Evolutionary conservation across 2,329 filamentous ascomycete species (phyloP).

Genomic region (Colletotrichum liaoningense): DNA sequence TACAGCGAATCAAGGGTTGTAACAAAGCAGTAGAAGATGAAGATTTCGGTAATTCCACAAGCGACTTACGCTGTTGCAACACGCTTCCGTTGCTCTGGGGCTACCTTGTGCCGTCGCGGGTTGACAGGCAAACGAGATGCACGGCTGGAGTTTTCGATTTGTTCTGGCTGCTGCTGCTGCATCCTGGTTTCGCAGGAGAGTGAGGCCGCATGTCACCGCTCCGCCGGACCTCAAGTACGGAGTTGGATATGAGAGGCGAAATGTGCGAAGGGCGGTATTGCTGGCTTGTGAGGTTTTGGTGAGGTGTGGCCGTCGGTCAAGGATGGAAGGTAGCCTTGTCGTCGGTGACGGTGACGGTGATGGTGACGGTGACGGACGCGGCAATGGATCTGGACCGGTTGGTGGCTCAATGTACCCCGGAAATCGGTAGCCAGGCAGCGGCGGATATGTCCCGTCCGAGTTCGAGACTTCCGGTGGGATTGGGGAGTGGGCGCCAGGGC

Average conservation of each 20-base stretch:
- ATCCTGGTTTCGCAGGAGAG: constrained; percentile 31
- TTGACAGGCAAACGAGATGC: constrained; percentile 59
- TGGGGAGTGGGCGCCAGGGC: neutral
- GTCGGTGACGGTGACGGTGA: neutral
- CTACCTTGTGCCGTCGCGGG: constrained; percentile 60
- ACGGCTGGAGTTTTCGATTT: constrained; percentile 37
- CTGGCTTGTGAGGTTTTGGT: neutral
- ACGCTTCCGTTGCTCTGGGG: constrained; percentile 58
- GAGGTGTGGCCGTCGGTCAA: neutral
- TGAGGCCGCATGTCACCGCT: constrained; percentile 34
- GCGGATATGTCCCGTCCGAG: neutral
- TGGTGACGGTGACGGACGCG: neutral
- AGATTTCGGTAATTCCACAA: neutral
- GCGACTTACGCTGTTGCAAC: constrained; percentile 60
- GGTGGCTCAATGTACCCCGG: neutral
- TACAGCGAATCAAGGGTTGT: neutral
- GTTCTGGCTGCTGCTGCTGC: constrained; percentile 33
- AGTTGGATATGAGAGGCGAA: neutral
- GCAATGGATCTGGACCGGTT: neutral
- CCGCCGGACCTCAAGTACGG: constrained; percentile 12
- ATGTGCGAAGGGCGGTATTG: neutral
- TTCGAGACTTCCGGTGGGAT: neutral
- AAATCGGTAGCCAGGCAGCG: neutral
- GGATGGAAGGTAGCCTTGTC: neutral
- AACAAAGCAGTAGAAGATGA: neutral